Base-by-base conservation (phyloP, 2,329 filamentous ascomycete genomes). In the Venturia aucupariae region DNA sequence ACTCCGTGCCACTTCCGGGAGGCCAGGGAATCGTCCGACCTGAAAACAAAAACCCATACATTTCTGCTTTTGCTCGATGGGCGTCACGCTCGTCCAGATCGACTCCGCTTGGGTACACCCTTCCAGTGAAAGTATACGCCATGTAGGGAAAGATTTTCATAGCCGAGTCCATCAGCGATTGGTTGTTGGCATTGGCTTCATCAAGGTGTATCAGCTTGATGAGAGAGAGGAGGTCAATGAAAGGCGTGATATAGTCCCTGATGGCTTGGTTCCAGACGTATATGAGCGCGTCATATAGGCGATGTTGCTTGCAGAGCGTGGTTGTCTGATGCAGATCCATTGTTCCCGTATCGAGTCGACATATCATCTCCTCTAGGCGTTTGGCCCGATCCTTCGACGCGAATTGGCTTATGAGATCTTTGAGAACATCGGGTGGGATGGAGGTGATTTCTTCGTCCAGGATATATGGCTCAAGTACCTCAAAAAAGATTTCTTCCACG, bases 201-300 rank as follows among this genome's bases (percentile, higher is more conserved):
- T 84, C 81, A 13, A 82, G 82, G 64, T 81, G 79, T 67, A 83
- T 82, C n/a, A 84, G 75, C 59, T 79, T 75, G 64, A 80, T 72
- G 30, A 97, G 79, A 17, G 84, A 79, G 60, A 96, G 79, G 2
- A 99, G 82, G 67, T 97, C 92, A 69, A 91, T 88, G 65, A 97
- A 80, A 1, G 94, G 93, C 1, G 92, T 95, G 67, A 97, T 87
- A 71, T 95, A 97, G 75, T 99, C 95, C 67, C 81, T 80, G 35
- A 99, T 79, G 2, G 91, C 92, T 74, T 90, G 88, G 66, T 96
- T 97, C 94, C 94, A 99, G 64, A 99, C 90, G 73, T 97, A 97
- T 54, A 95, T 92, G 65, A 97, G 84, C 2, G 94, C 95, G 75
- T 99, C 95, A 72, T 97, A 99, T 4, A 99, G 82, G 68, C 89